These are phyloP conservation scores for Phaffomyces thermotolerans DNA, from an alignment of 805 yeast species.

Conservation along the genomic window DNA sequence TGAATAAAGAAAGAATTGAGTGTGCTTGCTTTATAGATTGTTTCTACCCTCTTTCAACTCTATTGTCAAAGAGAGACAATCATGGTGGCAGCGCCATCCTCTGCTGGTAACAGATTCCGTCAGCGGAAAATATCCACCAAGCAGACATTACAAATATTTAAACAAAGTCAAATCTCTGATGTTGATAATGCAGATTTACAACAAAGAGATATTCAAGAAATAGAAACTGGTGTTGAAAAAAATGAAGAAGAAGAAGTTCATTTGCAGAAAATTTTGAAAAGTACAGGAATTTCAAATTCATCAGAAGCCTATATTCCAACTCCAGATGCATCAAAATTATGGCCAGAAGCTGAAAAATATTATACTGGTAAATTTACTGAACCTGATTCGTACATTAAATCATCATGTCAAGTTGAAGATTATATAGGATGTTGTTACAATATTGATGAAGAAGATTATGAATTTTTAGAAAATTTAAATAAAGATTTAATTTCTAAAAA, in stretches of 20 bases:
- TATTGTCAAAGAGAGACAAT: not conserved
- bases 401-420: constrained; percentile 94
- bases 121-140: constrained; percentile 93
- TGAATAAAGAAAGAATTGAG: too few relatives aligned
- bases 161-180: constrained; percentile 75
- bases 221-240: constrained; percentile 97
- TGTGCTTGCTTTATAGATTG: too few relatives aligned
- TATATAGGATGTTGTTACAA: constrained; percentile 79
- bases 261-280: constrained; percentile 83
- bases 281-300: constrained; percentile 60
- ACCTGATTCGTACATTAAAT: constrained; percentile 78
- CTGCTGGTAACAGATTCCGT: constrained; percentile 52
- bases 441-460: constrained; percentile 86
- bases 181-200: constrained; percentile 62
- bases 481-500: constrained; percentile 19
- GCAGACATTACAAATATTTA: constrained; percentile 70
- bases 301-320: constrained; percentile 74
- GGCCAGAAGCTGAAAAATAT: constrained; percentile 71
- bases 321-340: constrained; percentile 82
- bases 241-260: constrained; percentile 97
- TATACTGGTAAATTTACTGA: constrained; percentile 60
- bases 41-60: too few relatives aligned
- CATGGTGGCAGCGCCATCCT: constrained; percentile 16
- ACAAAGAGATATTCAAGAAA: constrained; percentile 79
- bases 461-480: constrained; percentile 44